Evolutionary conservation across 441 rosid genomes (phyloP), one percentile per base, ranked within the genome.

Genomic region (Pelargonium exstipulatum): DNA sequence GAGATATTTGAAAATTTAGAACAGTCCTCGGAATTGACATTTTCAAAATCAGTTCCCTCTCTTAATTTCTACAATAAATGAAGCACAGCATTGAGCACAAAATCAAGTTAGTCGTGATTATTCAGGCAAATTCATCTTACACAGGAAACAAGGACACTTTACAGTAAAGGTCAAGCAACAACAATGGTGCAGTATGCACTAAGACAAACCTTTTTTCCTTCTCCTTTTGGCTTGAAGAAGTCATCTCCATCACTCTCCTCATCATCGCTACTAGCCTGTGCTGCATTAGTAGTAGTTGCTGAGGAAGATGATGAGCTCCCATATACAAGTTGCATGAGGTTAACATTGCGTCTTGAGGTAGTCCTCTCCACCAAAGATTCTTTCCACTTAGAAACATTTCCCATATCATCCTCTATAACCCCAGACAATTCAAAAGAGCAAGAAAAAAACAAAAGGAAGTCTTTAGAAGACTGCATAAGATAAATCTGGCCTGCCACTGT

Each of bases 181-280:
- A 48, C 29, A 32, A 66, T 26, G 66, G 40, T 20, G 69, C 65
- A 70, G 26, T 42, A 26, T 49, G 49, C 35, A 63, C 60, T 9
- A 67, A 61, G 67, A 67, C 76, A 73, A 73, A 94, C 99, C 96
- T 84, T 88, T 67, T 72, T 81, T 65, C 78, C 78, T 78, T 87
- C 86, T 62, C 91, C 90, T 78, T 91, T 94, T 62, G 94, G 97
- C 87, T 76, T 91, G 74, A 91, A 91, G 77, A 94, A 94, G 13
- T 84, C 92, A 26, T 87, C 99, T 17, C 67, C 88, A 6, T 87
- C 92, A 68, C 83, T 83, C 64, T 83, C 91, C 57, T 82, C 92
- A 73, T 80, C 85, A 20, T 83, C 91, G 60, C 79, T 78, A 72
- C 9, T 67, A 57, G 79, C 90, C 70, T 74, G 80, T 62, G 70